These are phyloP conservation scores for Hyaloperonospora brassicae DNA, from an alignment of 352 stramenopile genomes.

Conservation along the genomic window DNA sequence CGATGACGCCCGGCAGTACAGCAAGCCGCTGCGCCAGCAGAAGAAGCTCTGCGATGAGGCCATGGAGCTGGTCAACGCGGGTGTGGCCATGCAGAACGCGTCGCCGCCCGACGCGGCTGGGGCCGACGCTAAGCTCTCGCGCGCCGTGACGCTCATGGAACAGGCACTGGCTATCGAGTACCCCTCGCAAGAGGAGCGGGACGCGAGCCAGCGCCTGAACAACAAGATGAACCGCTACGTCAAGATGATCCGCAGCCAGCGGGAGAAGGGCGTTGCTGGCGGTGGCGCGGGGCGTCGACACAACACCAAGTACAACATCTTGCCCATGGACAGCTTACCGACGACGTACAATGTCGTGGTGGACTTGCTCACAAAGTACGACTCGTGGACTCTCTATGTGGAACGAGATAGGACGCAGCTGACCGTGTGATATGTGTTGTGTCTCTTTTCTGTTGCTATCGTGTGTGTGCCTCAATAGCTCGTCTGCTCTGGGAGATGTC, in stretches of 20 bases:
- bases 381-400: neutral
- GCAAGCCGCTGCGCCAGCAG: constrained; percentile 54
- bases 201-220: constrained; percentile 59
- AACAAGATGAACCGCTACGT: constrained; percentile 85
- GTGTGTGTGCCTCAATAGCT: constrained; percentile 12
- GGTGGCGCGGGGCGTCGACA: constrained; percentile 24
- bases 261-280: constrained; percentile 37
- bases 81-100: constrained; percentile 70
- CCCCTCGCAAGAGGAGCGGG: constrained; percentile 55
- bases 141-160: constrained; percentile 73
- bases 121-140: constrained; percentile 56
- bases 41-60: constrained; percentile 74
- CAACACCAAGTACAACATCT: constrained; percentile 63
- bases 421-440: constrained; percentile 4
- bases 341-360: constrained; percentile 55
- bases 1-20: constrained; percentile 53
- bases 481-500: constrained; percentile 51
- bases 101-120: constrained; percentile 40
- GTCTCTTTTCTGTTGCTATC: too few relatives aligned
- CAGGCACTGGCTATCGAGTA: constrained; percentile 72
- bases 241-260: constrained; percentile 81
- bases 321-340: constrained; percentile 59
- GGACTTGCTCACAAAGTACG: constrained; percentile 48
- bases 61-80: constrained; percentile 77
- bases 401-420: constrained; percentile 3